Conservation (phyloP, 345 rosid species). For the Gossypium turneri region DNA sequence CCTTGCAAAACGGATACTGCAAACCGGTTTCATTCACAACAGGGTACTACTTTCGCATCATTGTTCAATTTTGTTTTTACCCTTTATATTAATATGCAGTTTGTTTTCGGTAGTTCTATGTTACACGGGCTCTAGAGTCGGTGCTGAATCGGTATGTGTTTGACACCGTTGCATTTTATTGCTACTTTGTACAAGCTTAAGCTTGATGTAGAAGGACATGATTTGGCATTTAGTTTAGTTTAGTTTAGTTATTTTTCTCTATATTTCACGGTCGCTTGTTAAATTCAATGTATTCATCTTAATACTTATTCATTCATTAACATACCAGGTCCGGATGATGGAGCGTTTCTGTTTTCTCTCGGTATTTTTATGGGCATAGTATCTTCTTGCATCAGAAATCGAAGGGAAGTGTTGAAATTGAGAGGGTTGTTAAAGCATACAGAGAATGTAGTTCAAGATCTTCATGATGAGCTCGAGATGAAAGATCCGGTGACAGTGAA, state of each 20-base stretch:
- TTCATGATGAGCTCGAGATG: constrained; percentile 72
- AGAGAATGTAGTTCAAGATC: constrained; percentile 65
- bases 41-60: constrained; percentile 25
- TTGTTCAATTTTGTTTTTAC: not conserved
- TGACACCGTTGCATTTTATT: not conserved
- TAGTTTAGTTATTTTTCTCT: not conserved
- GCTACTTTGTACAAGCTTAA: not conserved
- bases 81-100: not conserved
- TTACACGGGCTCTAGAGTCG: not conserved
- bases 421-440: constrained; percentile 53
- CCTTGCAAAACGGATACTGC: constrained; percentile 28
- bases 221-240: not conserved
- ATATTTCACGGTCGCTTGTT: not conserved
- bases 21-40: constrained; percentile 20
- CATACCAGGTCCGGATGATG: constrained; percentile 46
- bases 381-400: constrained; percentile 45
- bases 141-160: not conserved
- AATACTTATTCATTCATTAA: not conserved
- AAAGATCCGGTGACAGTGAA: constrained; percentile 56
- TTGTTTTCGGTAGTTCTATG: not conserved
- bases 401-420: constrained; percentile 42
- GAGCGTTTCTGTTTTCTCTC: constrained; percentile 41
- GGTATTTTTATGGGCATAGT: constrained; percentile 69
- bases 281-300: not conserved
- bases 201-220: constrained; percentile 1